These are phyloP conservation scores for Paradendryphiella salina DNA, from an alignment of 2,329 filamentous ascomycete species.

Conservation along the genomic window DNA sequence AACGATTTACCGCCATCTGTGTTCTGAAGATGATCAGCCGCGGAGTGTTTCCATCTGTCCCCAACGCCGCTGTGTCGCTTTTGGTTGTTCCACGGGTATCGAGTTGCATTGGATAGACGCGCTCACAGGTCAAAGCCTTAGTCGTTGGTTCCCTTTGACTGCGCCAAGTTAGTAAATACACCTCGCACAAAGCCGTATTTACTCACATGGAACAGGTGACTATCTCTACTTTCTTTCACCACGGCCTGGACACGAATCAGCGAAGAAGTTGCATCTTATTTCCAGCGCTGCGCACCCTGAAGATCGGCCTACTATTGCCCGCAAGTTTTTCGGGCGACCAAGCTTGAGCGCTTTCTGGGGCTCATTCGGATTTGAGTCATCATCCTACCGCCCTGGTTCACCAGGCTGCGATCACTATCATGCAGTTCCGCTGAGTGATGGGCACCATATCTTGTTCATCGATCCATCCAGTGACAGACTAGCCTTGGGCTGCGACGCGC, in stretches of 20 bases:
- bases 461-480: conserved; percentile 61
- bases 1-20: conserved; percentile 57
- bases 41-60: conserved; percentile 68
- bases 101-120: conserved; percentile 65
- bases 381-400: conserved; percentile 6
- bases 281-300: conserved; percentile 60
- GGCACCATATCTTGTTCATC: conserved; percentile 66
- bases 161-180: conserved; percentile 48
- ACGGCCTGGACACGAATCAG: conserved; percentile 55
- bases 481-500: conserved; percentile 65
- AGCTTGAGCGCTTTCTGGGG: conserved; percentile 27
- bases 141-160: conserved; percentile 60
- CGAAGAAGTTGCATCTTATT: conserved; percentile 63
- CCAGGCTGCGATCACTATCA: conserved; percentile 61
- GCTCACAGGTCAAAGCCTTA: conserved; percentile 54
- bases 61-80: conserved; percentile 66
- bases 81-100: conserved; percentile 65
- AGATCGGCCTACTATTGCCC: conserved; percentile 32
- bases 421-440: conserved; percentile 67
- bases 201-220: conserved; percentile 38
- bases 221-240: conserved; percentile 64
- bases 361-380: conserved; percentile 29
- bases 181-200: not conserved
- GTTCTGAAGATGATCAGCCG: conserved; percentile 64
- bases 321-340: conserved; percentile 25